Conservation (phyloP, 192 early-diverging fungal genomes). For the Coemansia sp. region DNA sequence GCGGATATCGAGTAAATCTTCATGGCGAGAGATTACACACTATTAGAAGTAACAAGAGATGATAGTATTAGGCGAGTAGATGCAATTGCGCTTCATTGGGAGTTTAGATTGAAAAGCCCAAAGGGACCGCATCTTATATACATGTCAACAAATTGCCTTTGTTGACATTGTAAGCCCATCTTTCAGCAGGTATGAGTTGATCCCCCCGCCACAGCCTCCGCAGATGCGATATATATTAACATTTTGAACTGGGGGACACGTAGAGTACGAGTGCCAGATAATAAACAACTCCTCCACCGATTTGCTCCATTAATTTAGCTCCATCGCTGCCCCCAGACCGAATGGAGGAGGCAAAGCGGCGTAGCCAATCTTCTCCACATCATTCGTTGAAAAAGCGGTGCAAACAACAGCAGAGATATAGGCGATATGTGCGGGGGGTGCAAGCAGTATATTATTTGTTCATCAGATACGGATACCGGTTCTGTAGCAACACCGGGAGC, state of each 20-base stretch:
- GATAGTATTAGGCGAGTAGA: background rate
- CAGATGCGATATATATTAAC: background rate
- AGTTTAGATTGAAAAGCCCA: background rate
- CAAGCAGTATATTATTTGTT: slow-evolving; percentile 10
- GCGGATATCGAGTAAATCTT: background rate
- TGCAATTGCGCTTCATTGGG: background rate
- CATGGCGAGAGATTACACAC: background rate
- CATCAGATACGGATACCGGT: slow-evolving; percentile 45
- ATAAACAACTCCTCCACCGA: background rate
- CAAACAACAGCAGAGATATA: slow-evolving; percentile 22
- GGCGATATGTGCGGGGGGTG: background rate
- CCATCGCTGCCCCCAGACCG: background rate
- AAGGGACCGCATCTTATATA: background rate
- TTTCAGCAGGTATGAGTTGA: background rate
- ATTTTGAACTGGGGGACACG: background rate
- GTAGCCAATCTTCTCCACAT: background rate
- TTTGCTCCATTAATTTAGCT: background rate
- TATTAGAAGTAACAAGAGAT: background rate
- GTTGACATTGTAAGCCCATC: background rate
- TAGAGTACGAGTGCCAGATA: background rate
- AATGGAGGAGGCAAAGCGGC: background rate
- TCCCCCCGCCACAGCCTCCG: background rate
- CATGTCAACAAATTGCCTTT: background rate
- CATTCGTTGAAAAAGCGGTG: background rate
- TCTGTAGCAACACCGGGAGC: slow-evolving; percentile 36